Base-by-base conservation (phyloP, 345 rosid species). In the Draba incana region DNA sequence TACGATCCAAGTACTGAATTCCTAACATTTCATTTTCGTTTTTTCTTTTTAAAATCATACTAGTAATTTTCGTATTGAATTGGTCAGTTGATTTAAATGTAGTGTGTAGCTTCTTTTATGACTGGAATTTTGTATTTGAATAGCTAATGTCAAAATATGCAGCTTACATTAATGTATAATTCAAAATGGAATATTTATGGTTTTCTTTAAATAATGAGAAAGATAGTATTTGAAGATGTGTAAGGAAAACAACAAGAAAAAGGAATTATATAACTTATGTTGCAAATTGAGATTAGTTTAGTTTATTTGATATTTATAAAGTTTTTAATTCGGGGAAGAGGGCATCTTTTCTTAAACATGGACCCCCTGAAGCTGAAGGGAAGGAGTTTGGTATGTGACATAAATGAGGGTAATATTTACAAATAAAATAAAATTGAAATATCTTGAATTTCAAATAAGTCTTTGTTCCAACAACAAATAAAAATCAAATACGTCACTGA, bases 311-410 rank as follows among this genome's bases (percentile, higher is more conserved):
- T 63, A 3, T 15, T 35, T 23, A 4, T 54, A 28, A 44, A 10
- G 12, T 33, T 27, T 3, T 63, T 27, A 37, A 53, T 44, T 30
- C 30, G 25, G 45, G 44, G 23, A 65, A 28, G 51, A 16, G 41
- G 37, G 64, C 27, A 47, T 57, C 61, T 66, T 51, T 20, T 66
- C 55, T 24, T 52, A 6, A 25, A 52, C 39, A 54, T 61, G 69
- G 78, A 54, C 46, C 73, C 77, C 64, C 20, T 20, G 20, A 20
- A 20, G 20, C 20, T 53, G 35, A 53, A 67, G 57, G 15, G 35
- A 10, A 28, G 38, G 16, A 61, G 68, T 68, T 74, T 74, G 73
- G 78, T 68, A 61, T 28, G 56, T 52, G 69, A 61, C 57, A 54
- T 74, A 37, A 74, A 74, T 74, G 78, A 74, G 23, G 20, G 50